Percentiles rank a stretch among this genome's conserved stretches.
Evolutionary conservation across 208 protist genomes (phyloP).

Genomic region (Naegleria lovaniensis): DNA sequence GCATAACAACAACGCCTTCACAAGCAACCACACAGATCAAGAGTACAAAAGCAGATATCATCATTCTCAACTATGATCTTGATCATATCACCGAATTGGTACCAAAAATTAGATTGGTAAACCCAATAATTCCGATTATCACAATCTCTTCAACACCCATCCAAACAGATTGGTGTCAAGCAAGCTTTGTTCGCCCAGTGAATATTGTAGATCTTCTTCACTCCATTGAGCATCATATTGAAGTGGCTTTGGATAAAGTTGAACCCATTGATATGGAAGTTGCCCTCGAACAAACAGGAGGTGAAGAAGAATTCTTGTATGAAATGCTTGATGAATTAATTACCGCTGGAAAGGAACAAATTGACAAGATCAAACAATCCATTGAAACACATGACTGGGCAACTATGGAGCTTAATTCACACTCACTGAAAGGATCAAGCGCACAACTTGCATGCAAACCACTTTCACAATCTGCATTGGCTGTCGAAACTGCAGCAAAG

Average conservation of each 20-base stretch:
- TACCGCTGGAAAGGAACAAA: background rate
- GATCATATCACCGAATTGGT: background rate
- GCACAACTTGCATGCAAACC: constrained; percentile 3
- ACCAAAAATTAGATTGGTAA: background rate
- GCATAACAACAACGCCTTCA: background rate
- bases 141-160: background rate
- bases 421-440: background rate
- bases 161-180: background rate
- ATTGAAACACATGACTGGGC: background rate
- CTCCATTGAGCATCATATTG: background rate
- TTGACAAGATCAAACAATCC: background rate
- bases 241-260: background rate
- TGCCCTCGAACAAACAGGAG: background rate
- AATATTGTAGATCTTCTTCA: background rate
- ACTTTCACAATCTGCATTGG: background rate
- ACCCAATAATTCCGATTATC: background rate
- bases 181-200: background rate
- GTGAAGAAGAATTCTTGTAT: background rate
- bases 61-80: background rate
- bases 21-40: background rate
- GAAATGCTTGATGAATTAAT: background rate
- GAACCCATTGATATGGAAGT: background rate
- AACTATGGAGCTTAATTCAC: background rate
- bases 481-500: background rate
- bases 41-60: background rate